These are phyloP conservation scores for Aspergillus brasiliensis DNA, from an alignment of 2,329 filamentous ascomycete genomes.

Conservation along the genomic window DNA sequence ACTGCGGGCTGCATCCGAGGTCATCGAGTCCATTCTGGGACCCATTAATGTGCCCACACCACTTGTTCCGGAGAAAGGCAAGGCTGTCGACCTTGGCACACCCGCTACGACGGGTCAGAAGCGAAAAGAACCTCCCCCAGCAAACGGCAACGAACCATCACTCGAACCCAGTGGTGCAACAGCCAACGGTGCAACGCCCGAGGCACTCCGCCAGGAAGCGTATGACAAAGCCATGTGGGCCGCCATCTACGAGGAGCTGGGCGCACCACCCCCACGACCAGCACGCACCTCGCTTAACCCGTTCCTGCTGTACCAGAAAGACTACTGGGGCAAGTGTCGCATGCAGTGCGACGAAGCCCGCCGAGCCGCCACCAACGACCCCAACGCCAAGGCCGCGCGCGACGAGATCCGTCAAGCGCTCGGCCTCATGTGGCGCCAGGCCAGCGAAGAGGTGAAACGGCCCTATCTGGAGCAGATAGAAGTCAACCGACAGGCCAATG, in stretches of 20 bases:
- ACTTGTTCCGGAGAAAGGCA: slow-evolving; percentile 68
- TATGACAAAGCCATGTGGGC: slow-evolving; percentile 61
- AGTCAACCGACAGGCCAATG: slow-evolving; percentile 69
- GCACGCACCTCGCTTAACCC: slow-evolving; percentile 76
- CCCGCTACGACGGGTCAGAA: slow-evolving; percentile 28
- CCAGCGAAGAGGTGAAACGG: slow-evolving; percentile 67
- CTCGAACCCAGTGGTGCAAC: slow-evolving; percentile 7
- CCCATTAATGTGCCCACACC: slow-evolving; percentile 76
- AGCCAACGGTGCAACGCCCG: slow-evolving; percentile 19
- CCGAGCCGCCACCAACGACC: slow-evolving; percentile 63
- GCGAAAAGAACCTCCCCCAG: slow-evolving; percentile 22
- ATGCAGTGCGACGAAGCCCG: slow-evolving; percentile 71
- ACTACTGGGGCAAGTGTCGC: slow-evolving; percentile 64
- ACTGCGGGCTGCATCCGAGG: slow-evolving; percentile 81
- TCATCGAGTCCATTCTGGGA: slow-evolving; percentile 78
- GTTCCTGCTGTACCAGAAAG: slow-evolving; percentile 86
- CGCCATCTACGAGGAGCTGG: slow-evolving; percentile 64
- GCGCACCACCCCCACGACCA: slow-evolving; percentile 73
- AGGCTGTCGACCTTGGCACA: slow-evolving; percentile 19
- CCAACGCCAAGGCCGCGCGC: slow-evolving; percentile 66
- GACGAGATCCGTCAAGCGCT: slow-evolving; percentile 81
- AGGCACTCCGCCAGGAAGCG: slow-evolving; percentile 45
- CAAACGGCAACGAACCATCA: slow-evolving; percentile 5
- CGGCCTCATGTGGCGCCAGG: slow-evolving; percentile 88
- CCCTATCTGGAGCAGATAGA: slow-evolving; percentile 78